Evolutionary conservation across 306 rosid genomes (phyloP), one percentile per base, ranked within the genome.

Genomic region (Phaseolus lunatus): DNA sequence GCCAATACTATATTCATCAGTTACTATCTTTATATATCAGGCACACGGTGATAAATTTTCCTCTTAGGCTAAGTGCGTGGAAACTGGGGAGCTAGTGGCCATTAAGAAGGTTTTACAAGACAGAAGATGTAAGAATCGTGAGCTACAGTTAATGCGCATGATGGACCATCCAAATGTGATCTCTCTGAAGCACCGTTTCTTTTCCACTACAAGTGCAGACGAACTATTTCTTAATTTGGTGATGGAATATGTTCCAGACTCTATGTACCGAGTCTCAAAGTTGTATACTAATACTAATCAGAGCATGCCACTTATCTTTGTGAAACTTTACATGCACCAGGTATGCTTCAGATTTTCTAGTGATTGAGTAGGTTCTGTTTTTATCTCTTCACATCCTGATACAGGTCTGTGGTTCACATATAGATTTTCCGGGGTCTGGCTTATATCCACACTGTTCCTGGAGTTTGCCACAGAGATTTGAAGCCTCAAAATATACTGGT

Each of bases 381-480:
- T 29, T 22, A 1, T 5, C 14, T 52, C 22, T 75, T 59, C 66
- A 29, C 72, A 78, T 45, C 66, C 18, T 72, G 41, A 76, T 59
- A 62, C 7, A 24, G 31, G 23, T n/a, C 49, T 72, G 29, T 81
- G 73, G 61, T 41, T 73, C 53, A 37, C 54, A 79, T 78, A n/a
- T 86, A 92, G 97, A 89, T 89, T 78, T 92, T 88, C 83, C 77
- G 75, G 47, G 84, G 80, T 26, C 52, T 80, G 78, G 84, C 84
- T 73, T 66, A 66, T 66, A 66, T 66, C 33, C 71, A 66, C 52
- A 66, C 71, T 41, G 71, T 66, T 5, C 71, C 90, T 71, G 89
- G 93, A 74, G 91, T 92, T 85, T 92, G 95, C 83, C 97, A 92
- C 71, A 81, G 97, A 74, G 97, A 92, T 80, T 81, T 89, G 89